phyloP scores from a whole-genome alignment of 306 rosid genomes.

The Oxytropis ochrocephala region DNA sequence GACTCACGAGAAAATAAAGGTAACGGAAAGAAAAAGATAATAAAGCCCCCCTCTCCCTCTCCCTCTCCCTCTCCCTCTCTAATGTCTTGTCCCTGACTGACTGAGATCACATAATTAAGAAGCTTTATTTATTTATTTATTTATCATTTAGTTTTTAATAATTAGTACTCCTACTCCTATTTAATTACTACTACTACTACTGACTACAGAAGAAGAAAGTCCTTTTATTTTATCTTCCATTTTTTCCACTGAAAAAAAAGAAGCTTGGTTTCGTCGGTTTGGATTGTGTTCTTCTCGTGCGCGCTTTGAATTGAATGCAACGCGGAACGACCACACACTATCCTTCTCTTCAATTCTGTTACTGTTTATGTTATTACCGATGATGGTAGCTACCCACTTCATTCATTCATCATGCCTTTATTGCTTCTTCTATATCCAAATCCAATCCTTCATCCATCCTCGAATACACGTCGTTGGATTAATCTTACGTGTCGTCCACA shows the following conservation, averaged over 20 bases:
- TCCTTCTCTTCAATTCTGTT: not conserved
- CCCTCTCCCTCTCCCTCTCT: not conserved
- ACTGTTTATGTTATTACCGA: not conserved
- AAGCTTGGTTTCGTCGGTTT: not conserved
- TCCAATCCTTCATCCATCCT: not conserved
- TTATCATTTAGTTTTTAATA: not conserved
- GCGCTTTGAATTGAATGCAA: not conserved
- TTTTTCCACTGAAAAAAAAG: not conserved
- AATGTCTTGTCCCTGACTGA: conserved; percentile 18
- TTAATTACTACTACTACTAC: no score
- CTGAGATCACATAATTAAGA: not conserved
- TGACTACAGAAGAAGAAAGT: not conserved
- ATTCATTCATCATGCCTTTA: not conserved
- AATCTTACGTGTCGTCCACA: not conserved
- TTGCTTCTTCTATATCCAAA: not conserved
- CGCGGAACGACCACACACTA: not conserved
- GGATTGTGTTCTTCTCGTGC: not conserved
- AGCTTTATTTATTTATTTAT: not conserved
- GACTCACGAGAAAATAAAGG: conserved; percentile 24
- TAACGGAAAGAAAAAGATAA: conserved; percentile 2
- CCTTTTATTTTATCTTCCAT: not conserved
- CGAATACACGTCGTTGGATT: not conserved
- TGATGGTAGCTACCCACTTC: not conserved
- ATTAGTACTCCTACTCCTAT: no score
- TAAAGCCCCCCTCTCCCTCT: not conserved